phyloP scores from a whole-genome alignment of 1,284 basidiomycete genomes.

The Cystobasidium slooffiae region DNA sequence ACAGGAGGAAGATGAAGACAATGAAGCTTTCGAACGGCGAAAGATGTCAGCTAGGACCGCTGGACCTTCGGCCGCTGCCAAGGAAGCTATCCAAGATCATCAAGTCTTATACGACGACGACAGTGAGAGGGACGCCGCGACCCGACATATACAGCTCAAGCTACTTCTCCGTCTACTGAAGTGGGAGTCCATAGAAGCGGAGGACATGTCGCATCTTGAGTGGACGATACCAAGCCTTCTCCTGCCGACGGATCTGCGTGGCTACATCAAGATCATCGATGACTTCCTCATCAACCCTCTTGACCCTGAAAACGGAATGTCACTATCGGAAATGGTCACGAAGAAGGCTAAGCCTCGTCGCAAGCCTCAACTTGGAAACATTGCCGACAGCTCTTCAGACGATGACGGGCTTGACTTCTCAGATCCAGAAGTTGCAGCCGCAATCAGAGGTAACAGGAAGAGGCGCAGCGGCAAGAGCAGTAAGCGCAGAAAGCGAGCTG shows the following conservation, averaged over 20 bases:
- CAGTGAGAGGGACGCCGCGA: constrained; percentile 73
- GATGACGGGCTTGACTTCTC: constrained; percentile 56
- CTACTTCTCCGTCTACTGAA: constrained; percentile 75
- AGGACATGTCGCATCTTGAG: constrained; percentile 60
- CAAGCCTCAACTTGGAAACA: constrained; percentile 56
- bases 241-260: constrained; percentile 67
- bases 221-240: constrained; percentile 78
- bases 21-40: constrained; percentile 27
- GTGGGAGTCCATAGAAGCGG: constrained; percentile 58
- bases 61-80: constrained; percentile 69
- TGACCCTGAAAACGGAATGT: constrained; percentile 71
- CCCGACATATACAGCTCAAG: constrained; percentile 75
- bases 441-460: constrained; percentile 57
- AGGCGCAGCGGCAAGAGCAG: constrained; percentile 55
- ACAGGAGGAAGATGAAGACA: constrained; percentile 40
- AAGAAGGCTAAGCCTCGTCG: constrained; percentile 64
- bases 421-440: constrained; percentile 47
- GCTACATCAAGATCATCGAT: constrained; percentile 70
- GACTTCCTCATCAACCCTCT: constrained; percentile 75
- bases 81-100: constrained; percentile 74
- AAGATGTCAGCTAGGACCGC: constrained; percentile 35
- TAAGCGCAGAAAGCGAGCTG: constrained; percentile 52
- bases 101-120: constrained; percentile 63
- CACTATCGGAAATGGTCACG: constrained; percentile 67
- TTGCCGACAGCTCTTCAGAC: constrained; percentile 60